Percentiles rank a stretch among this genome's conserved stretches.
phyloP scores from a whole-genome alignment of 78 protist genomes.

The Protostelium mycophagum region DNA sequence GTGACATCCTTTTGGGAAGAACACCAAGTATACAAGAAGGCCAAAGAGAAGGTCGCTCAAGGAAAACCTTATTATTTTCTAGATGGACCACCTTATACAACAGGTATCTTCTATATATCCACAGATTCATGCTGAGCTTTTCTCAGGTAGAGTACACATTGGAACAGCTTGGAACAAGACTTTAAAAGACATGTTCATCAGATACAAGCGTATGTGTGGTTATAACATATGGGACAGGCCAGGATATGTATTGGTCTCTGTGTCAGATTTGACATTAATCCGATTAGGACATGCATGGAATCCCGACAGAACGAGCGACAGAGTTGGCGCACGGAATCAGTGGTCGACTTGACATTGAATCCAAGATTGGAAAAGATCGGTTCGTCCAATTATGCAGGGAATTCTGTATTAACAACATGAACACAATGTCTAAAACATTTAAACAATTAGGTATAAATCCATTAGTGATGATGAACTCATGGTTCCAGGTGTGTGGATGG shows the following conservation, averaged over 20 bases:
- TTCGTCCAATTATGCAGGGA: slow-evolving; percentile 5
- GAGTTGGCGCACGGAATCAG: not conserved
- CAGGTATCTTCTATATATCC: not conserved
- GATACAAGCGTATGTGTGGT: slow-evolving; percentile 14
- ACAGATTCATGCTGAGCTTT: not conserved
- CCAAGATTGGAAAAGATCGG: slow-evolving; percentile 4
- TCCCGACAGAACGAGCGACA: slow-evolving; percentile 16
- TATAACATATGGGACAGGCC: slow-evolving; percentile 8
- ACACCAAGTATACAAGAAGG: not conserved
- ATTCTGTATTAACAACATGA: slow-evolving; percentile 2
- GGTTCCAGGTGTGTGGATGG: slow-evolving; percentile 21
- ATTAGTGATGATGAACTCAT: not conserved
- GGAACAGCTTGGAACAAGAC: slow-evolving; percentile 24
- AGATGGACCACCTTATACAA: slow-evolving; percentile 16
- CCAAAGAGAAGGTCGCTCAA: not conserved
- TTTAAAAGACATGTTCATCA: slow-evolving; percentile 2
- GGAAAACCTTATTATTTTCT: slow-evolving; percentile 7
- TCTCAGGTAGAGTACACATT: not conserved
- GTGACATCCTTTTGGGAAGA: slow-evolving; percentile 5
- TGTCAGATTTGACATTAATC: not conserved
- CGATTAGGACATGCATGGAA: slow-evolving; percentile 16
- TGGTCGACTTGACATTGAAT: not conserved
- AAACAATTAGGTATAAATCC: not conserved
- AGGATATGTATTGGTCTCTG: not conserved
- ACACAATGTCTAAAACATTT: not conserved